Percentiles rank a stretch among this genome's conserved stretches.
Evolutionary conservation across 768 basidiomycete genomes (phyloP).

Genomic region (Chalciporus piperatus): DNA sequence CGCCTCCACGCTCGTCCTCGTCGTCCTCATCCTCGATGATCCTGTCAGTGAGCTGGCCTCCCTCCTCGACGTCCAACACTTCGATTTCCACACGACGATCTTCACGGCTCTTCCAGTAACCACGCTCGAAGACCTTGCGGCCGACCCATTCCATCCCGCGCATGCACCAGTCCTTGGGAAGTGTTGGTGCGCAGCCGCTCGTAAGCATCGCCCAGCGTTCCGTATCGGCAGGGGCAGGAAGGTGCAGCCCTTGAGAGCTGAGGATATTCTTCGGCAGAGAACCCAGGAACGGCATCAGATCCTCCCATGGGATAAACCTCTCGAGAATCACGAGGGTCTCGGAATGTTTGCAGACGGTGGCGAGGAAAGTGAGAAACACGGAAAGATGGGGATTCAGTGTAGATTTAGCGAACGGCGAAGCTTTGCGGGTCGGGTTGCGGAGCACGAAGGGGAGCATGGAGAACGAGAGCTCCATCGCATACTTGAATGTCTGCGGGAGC

Average conservation of each 20-base stretch:
- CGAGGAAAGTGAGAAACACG: constrained; percentile 83
- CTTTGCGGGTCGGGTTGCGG: constrained; percentile 55
- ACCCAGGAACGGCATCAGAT: constrained; percentile 64
- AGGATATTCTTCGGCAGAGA: constrained; percentile 54
- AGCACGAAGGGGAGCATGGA: constrained; percentile 72
- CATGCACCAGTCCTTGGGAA: constrained; percentile 94
- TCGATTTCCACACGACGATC: constrained; percentile 72
- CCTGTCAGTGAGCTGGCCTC: constrained; percentile 62
- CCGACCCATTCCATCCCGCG: constrained; percentile 98
- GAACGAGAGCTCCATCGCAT: constrained; percentile 78
- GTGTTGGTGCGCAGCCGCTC: constrained; percentile 61
- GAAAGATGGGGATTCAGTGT: constrained; percentile 85
- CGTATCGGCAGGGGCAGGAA: constrained; percentile 29
- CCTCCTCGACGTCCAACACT: constrained; percentile 64
- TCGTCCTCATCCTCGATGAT: constrained; percentile 78
- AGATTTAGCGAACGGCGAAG: constrained; percentile 52
- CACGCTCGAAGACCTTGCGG: constrained; percentile 84
- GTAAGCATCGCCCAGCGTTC: constrained; percentile 69
- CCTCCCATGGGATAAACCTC: constrained; percentile 81
- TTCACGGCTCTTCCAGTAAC: constrained; percentile 87
- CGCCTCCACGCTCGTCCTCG: constrained; percentile 38
- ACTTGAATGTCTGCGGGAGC: constrained; percentile 63
- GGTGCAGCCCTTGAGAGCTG: constrained; percentile 41
- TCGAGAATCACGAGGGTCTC: constrained; percentile 63
- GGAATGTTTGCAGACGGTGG: constrained; percentile 66